Percentiles rank a stretch among this genome's conserved stretches.
phyloP scores from a whole-genome alignment of 2,329 filamentous ascomycete genomes.

The Pseudocercospora eumusae region DNA sequence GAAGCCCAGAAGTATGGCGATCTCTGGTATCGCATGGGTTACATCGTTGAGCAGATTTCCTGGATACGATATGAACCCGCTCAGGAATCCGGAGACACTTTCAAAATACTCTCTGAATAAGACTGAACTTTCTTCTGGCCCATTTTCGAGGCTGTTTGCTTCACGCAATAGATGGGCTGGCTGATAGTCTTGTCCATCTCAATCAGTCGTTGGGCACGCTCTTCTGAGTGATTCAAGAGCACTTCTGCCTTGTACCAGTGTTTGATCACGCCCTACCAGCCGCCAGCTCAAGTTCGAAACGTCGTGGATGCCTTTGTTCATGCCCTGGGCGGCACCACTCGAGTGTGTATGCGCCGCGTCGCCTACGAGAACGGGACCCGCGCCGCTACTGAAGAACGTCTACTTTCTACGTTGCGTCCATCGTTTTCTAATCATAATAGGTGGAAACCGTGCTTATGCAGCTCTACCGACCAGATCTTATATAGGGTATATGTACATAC shows the following conservation, averaged over 20 bases:
- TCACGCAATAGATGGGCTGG: background rate
- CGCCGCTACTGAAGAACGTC: no score
- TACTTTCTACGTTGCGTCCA: no score
- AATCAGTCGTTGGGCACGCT: conserved; percentile 41
- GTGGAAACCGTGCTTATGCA: no score
- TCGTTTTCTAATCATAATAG: no score
- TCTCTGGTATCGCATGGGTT: background rate
- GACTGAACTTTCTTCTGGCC: background rate
- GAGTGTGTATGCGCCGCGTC: conserved; percentile 41
- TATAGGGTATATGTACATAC: no score
- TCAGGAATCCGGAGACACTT: background rate
- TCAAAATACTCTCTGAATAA: background rate
- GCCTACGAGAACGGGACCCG: conserved; percentile 32
- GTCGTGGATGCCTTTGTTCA: conserved; percentile 43
- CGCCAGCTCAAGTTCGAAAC: conserved; percentile 42
- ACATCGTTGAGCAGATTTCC: background rate
- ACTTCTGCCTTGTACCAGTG: conserved; percentile 10
- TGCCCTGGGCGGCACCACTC: conserved; percentile 43
- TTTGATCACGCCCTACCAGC: conserved; percentile 8
- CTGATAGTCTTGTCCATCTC: conserved; percentile 36
- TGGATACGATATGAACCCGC: background rate
- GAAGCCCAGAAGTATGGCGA: conserved; percentile 22
- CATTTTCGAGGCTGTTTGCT: background rate
- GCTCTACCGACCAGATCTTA: no score
- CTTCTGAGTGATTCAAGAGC: conserved; percentile 14